phyloP scores from a whole-genome alignment of 441 rosid species.

The Arabidopsis hybrid region DNA sequence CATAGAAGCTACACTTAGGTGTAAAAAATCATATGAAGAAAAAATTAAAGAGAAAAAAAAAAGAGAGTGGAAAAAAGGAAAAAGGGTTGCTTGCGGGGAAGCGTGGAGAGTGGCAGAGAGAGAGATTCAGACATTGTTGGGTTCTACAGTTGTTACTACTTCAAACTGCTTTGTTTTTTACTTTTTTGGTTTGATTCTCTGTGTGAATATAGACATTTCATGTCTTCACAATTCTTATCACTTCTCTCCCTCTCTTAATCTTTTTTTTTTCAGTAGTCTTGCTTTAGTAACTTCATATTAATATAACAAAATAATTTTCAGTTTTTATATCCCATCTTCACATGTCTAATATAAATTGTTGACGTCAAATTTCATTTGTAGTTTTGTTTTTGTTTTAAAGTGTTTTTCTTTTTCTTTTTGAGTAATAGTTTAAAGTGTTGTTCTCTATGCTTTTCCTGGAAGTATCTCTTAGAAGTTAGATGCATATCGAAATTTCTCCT shows the following conservation, averaged over 20 bases:
- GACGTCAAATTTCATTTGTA: constrained; percentile 2
- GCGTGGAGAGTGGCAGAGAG: constrained; percentile 47
- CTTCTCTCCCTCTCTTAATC: background rate
- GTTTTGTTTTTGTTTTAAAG: background rate
- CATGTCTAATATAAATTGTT: background rate
- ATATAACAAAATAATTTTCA: too few species aligned
- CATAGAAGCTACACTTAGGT: constrained; percentile 36
- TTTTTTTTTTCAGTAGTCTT: too few species aligned
- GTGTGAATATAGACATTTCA: constrained; percentile 40
- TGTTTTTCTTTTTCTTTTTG: too few species aligned
- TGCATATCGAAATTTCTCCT: too few species aligned
- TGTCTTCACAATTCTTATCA: constrained; percentile 29
- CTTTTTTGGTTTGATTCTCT: constrained; percentile 46
- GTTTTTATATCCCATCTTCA: background rate
- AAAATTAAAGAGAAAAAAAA: background rate
- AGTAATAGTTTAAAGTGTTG: too few species aligned
- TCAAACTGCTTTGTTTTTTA: constrained; percentile 40
- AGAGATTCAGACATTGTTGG: constrained; percentile 45
- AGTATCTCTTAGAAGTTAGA: too few species aligned
- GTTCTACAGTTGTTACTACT: constrained; percentile 41
- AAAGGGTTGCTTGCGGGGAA: constrained; percentile 45
- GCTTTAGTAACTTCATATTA: too few species aligned
- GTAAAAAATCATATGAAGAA: constrained; percentile 11
- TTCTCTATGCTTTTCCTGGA: too few species aligned
- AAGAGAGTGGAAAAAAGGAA: constrained; percentile 21